These are phyloP conservation scores for Castanea sativa DNA, from an alignment of 306 rosid species.

Conservation along the genomic window DNA sequence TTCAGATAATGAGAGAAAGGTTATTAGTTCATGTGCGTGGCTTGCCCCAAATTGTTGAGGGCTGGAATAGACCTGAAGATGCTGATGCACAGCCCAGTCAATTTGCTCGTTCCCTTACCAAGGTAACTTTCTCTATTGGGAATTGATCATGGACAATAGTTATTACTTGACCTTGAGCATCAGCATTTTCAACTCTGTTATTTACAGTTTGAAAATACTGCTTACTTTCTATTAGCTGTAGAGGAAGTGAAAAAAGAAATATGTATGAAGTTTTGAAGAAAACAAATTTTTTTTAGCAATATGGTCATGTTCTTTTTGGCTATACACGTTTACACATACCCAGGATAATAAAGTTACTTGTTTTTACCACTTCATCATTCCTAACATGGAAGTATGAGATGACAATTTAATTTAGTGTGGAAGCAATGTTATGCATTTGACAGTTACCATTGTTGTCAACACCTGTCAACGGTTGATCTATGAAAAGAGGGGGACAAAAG, in stretches of 20 bases:
- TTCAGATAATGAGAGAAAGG: constrained; percentile 99
- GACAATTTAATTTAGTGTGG: too few relatives aligned
- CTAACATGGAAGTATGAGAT: not conserved
- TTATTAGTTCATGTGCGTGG: constrained; percentile 86
- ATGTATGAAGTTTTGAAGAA: not conserved
- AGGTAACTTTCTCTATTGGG: constrained; percentile 43
- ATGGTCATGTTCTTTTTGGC: not conserved
- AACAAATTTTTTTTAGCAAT: not conserved
- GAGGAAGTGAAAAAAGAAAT: not conserved
- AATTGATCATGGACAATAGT: not conserved
- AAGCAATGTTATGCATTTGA: too few relatives aligned
- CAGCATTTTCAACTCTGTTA: not conserved
- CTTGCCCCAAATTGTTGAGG: constrained; percentile 91
- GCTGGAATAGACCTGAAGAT: constrained; percentile 96
- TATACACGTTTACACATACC: not conserved
- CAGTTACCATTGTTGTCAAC: too few relatives aligned
- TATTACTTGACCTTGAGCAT: not conserved
- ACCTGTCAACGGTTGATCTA: too few relatives aligned
- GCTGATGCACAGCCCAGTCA: constrained; percentile 91
- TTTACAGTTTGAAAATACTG: not conserved
- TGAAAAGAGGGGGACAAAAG: too few relatives aligned
- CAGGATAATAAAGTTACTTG: not conserved
- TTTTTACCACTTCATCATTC: not conserved
- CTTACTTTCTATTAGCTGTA: not conserved
- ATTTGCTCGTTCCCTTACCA: constrained; percentile 93